Percentiles rank a stretch among this genome's conserved stretches.
Evolutionary conservation across 2,329 filamentous ascomycete genomes (phyloP).

Genomic region (Neopestalotiopsis clavispora): DNA sequence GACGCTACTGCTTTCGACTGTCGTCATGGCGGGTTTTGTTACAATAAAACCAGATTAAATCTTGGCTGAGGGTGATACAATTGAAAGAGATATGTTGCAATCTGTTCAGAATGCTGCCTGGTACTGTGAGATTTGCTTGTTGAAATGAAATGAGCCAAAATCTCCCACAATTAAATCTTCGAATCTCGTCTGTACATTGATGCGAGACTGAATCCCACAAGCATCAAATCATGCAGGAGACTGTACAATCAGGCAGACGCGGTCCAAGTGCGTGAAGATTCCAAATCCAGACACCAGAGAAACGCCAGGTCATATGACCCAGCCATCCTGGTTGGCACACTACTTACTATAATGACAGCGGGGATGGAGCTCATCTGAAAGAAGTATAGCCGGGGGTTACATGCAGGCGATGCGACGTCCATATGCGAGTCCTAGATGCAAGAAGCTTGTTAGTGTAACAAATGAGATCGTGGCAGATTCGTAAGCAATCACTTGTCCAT

Average conservation of each 20-base stretch:
- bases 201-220: neutral
- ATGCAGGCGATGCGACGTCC: too few relatives aligned
- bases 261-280: neutral
- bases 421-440: too few relatives aligned
- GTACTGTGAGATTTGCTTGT: too few relatives aligned
- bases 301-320: conserved; percentile 4
- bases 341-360: neutral
- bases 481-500: too few relatives aligned
- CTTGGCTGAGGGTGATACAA: too few relatives aligned
- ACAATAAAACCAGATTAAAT: neutral
- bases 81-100: too few relatives aligned
- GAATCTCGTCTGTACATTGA: neutral
- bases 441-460: too few relatives aligned
- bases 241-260: neutral
- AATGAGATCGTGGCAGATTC: too few relatives aligned
- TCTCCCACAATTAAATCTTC: neutral
- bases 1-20: conserved; percentile 22
- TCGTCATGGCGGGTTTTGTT: neutral
- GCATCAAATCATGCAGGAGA: neutral
- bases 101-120: too few relatives aligned
- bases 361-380: neutral
- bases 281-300: neutral
- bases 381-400: too few relatives aligned
- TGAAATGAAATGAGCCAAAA: neutral
- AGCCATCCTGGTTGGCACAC: neutral